Evolutionary conservation across 1,284 basidiomycete species (phyloP).

Genomic region (Cerrena zonata): DNA sequence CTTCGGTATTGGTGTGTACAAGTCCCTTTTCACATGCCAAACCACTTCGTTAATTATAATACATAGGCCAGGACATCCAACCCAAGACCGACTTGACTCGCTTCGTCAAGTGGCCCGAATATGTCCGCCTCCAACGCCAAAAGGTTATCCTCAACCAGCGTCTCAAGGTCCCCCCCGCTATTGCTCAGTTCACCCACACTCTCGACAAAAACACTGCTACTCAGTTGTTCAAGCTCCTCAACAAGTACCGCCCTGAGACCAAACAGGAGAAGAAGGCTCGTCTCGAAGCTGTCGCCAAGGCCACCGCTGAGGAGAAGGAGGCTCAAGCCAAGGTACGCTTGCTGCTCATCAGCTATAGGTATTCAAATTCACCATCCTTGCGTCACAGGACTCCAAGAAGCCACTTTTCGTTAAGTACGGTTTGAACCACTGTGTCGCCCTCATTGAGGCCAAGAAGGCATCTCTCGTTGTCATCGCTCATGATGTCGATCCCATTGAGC

Average conservation of each 20-base stretch:
- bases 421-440: slow-evolving; percentile 92
- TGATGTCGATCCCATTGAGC: slow-evolving; percentile 98
- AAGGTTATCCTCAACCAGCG: slow-evolving; percentile 98
- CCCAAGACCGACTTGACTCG: slow-evolving; percentile 89
- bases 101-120: slow-evolving; percentile 99
- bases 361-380: slow-evolving; percentile 10
- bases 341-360: too few species aligned
- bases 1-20: slow-evolving; percentile 87
- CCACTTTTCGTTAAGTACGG: slow-evolving; percentile 95
- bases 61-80: slow-evolving; percentile 86
- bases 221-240: slow-evolving; percentile 94
- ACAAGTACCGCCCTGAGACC: slow-evolving; percentile 93
- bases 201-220: slow-evolving; percentile 99
- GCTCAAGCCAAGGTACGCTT: slow-evolving; percentile 53
- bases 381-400: slow-evolving; percentile 84
- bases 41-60: background rate
- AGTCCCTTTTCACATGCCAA: background rate
- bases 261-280: slow-evolving; percentile 98
- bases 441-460: slow-evolving; percentile 97
- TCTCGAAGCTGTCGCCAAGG: slow-evolving; percentile 72
- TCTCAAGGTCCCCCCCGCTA: slow-evolving; percentile 96
- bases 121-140: slow-evolving; percentile 96
- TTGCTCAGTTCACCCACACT: slow-evolving; percentile 96
- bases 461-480: slow-evolving; percentile 94
- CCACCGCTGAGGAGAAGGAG: slow-evolving; percentile 74